These are phyloP conservation scores for Picea glauca DNA, from an alignment of 75 land plant species.

Conservation along the genomic window DNA sequence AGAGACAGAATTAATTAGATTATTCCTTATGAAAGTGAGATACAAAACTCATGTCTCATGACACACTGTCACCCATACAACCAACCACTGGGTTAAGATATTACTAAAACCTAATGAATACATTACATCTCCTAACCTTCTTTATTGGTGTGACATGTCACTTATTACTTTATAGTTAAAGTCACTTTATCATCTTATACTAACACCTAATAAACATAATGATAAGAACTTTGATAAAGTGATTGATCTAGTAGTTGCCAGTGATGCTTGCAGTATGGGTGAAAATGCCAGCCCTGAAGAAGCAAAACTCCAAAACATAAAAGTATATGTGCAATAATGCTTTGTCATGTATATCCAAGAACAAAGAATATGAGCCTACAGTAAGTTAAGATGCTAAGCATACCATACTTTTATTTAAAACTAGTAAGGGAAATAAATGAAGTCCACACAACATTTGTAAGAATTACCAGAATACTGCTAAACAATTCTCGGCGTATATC, in stretches of 20 bases:
- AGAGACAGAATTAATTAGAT: too few relatives aligned
- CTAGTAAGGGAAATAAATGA: background rate
- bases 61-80: background rate
- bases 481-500: slow-evolving; percentile 91
- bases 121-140: too few relatives aligned
- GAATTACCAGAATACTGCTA: slow-evolving; percentile 75
- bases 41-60: background rate
- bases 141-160: too few relatives aligned
- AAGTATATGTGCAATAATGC: background rate
- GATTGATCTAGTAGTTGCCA: background rate
- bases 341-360: background rate
- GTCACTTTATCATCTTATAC: too few relatives aligned
- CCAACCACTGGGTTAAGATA: too few relatives aligned
- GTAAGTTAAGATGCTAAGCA: background rate
- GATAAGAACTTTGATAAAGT: background rate
- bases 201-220: background rate
- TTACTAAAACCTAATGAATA: too few relatives aligned
- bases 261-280: background rate
- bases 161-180: too few relatives aligned
- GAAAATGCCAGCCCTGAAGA: background rate
- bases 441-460: background rate
- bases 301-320: background rate
- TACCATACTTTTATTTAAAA: background rate
- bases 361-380: background rate
- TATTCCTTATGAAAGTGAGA: background rate